phyloP scores from a whole-genome alignment of 1,139 yeast genomes.

The Debaryomycetaceae sp. region DNA sequence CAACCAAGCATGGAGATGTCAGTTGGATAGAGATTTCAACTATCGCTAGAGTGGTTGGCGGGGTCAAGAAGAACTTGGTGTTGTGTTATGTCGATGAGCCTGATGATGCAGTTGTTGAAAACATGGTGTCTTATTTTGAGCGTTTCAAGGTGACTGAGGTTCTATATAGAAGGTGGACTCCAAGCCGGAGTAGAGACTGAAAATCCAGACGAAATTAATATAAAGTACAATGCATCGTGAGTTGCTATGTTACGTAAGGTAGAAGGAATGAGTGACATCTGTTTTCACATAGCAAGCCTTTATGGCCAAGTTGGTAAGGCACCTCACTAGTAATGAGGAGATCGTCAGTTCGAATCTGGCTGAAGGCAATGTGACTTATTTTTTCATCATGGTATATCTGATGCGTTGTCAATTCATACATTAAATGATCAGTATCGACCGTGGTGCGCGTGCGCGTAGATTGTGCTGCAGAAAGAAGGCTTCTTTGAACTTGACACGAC shows the following conservation, averaged over 20 bases:
- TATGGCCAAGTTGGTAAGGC: conserved; percentile 91
- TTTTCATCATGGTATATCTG: too few relatives aligned
- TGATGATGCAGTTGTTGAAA: conserved; percentile 16
- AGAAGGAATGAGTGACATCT: not conserved
- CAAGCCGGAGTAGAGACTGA: conserved; percentile 75
- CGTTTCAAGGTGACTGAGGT: conserved; percentile 56
- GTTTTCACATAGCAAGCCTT: conserved; percentile 23
- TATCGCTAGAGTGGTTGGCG: conserved; percentile 75
- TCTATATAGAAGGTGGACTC: conserved; percentile 75
- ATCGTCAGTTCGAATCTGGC: conserved; percentile 86
- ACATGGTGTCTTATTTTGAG: conserved; percentile 27
- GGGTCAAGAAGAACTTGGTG: conserved; percentile 77
- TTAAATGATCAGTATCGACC: too few relatives aligned
- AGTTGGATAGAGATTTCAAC: conserved; percentile 66
- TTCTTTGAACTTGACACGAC: conserved; percentile 1
- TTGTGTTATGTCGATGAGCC: conserved; percentile 63
- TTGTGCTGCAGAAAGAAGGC: too few relatives aligned
- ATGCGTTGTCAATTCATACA: not conserved
- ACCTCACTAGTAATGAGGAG: conserved; percentile 90
- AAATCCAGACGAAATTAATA: not conserved
- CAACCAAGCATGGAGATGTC: conserved; percentile 24
- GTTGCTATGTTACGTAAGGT: not conserved
- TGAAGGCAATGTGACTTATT: conserved; percentile 51
- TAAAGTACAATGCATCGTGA: not conserved
- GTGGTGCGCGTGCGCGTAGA: too few relatives aligned